A percentile compares a stretch with the other conserved stretches of the same genome.
Conservation (phyloP, 371 early-diverging fungal species). For the Capniomyces stellatus region DNA sequence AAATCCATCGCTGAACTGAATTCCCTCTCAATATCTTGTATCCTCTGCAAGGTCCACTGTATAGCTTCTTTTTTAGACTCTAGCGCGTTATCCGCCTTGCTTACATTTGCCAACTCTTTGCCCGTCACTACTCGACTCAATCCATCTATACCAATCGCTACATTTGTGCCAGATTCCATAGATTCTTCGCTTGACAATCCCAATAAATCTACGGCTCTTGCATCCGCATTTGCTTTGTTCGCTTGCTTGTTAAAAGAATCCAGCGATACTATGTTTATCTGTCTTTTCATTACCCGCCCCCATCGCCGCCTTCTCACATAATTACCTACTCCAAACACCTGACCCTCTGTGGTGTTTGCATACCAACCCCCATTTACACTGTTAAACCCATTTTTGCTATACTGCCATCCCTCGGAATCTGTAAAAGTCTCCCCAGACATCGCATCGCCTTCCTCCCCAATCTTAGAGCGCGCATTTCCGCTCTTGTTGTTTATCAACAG, state of each 20-base stretch:
- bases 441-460: neutral
- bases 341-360: neutral
- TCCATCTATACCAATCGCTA: no score
- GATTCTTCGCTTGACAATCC: no score
- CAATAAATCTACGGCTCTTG: neutral
- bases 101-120: neutral
- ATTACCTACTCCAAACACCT: slow-evolving; percentile 1
- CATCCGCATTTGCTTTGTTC: neutral
- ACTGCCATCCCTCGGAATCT: slow-evolving; percentile 39
- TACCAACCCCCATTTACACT: neutral
- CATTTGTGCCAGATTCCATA: no score
- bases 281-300: slow-evolving; percentile 35
- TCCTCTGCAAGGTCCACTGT: no score
- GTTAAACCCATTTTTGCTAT: slow-evolving; percentile 14
- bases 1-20: no score
- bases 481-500: slow-evolving; percentile 7
- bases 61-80: neutral
- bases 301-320: slow-evolving; percentile 59
- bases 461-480: neutral
- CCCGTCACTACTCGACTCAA: no score
- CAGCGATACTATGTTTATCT: neutral
- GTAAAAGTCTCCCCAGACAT: neutral
- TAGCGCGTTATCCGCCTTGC: neutral
- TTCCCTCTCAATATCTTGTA: no score
- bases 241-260: neutral